Conservation (phyloP, 2,329 filamentous ascomycete genomes). For the Pyrenophora graminea region DNA sequence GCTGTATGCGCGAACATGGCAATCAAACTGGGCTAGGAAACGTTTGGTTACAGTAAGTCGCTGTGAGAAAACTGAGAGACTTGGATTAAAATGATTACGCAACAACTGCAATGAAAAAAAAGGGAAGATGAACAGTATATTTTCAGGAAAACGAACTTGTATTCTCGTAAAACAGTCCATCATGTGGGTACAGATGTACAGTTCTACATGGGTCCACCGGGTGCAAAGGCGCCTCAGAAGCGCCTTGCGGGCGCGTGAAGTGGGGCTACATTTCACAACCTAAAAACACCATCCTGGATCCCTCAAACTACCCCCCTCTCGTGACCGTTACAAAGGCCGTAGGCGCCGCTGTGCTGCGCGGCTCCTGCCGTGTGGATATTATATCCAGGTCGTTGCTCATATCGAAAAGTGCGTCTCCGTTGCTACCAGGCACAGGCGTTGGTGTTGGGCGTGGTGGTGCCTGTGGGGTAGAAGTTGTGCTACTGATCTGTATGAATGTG, state of each 20-base stretch:
- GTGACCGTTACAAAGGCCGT: slow-evolving; percentile 10
- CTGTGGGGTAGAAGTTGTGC: neutral
- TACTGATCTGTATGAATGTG: neutral
- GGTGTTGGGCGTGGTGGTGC: slow-evolving; percentile 1
- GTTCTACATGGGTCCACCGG: slow-evolving; percentile 4
- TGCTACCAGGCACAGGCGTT: neutral
- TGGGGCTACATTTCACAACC: too few species aligned
- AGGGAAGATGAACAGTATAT: too few species aligned
- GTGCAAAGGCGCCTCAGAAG: slow-evolving; percentile 8
- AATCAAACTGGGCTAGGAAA: too few species aligned
- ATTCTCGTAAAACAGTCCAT: too few species aligned
- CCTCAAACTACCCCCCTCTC: neutral
- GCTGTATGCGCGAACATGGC: neutral
- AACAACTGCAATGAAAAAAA: too few species aligned
- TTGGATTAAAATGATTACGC: too few species aligned
- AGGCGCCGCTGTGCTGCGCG: slow-evolving; percentile 1
- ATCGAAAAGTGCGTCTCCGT: neutral
- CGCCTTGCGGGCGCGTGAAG: slow-evolving; percentile 3
- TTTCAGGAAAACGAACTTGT: too few species aligned
- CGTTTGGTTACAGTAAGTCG: too few species aligned
- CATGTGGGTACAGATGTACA: too few species aligned
- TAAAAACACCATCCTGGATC: neutral
- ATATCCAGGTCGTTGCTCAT: slow-evolving; percentile 4
- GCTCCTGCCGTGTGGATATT: neutral
- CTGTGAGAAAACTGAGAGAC: too few species aligned